Evolutionary conservation across 768 basidiomycete genomes (phyloP).

Genomic region (Pulveroboletus sp.): DNA sequence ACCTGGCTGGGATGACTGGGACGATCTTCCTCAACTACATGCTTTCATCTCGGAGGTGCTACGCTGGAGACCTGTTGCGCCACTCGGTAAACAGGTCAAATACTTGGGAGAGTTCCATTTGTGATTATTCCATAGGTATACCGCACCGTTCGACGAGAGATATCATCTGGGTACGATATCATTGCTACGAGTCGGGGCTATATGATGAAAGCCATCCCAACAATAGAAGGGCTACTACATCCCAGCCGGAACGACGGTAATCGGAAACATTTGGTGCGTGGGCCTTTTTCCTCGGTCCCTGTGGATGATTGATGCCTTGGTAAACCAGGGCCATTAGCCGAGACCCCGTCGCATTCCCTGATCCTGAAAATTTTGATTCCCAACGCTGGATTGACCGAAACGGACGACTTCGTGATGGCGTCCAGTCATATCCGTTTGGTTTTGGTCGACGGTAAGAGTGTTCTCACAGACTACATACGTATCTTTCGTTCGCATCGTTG

Average conservation of each 20-base stretch:
- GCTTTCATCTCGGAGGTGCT: constrained; percentile 36
- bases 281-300: no score
- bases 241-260: constrained; percentile 21
- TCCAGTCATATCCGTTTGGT: constrained; percentile 48
- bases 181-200: constrained; percentile 27
- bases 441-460: constrained; percentile 40
- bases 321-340: constrained; percentile 45
- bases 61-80: constrained; percentile 35
- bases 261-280: constrained; percentile 19
- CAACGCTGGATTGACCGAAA: constrained; percentile 50
- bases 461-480: no score
- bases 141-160: constrained; percentile 61
- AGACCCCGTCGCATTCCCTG: constrained; percentile 51
- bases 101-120: no score
- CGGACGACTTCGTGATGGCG: constrained; percentile 42
- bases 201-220: neutral
- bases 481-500: neutral
- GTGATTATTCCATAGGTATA: constrained; percentile 31
- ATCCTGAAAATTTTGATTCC: constrained; percentile 55
- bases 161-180: constrained; percentile 48
- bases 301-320: neutral
- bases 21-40: constrained; percentile 31
- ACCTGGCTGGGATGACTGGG: constrained; percentile 34
- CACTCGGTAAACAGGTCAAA: constrained; percentile 17
- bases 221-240: constrained; percentile 19